phyloP scores from a whole-genome alignment of 306 rosid species.

The Trichosanthes truncata region DNA sequence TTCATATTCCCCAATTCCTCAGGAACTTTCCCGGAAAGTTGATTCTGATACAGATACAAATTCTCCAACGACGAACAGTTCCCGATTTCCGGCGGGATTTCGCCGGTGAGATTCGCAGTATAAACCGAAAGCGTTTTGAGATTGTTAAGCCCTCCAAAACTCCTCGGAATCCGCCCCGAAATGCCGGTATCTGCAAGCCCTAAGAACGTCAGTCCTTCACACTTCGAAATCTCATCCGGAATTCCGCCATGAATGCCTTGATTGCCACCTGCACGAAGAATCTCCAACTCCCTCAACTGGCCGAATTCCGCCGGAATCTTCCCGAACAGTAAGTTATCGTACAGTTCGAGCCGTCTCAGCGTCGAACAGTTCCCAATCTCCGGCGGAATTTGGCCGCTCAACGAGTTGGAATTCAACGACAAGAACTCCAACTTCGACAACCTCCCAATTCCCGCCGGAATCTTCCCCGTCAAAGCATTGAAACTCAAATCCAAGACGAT shows the following conservation, averaged over 20 bases:
- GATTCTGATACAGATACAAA: slow-evolving; percentile 76
- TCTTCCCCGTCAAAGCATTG: slow-evolving; percentile 67
- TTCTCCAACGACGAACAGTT: slow-evolving; percentile 67
- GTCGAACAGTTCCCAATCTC: slow-evolving; percentile 70
- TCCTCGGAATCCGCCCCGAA: slow-evolving; percentile 67
- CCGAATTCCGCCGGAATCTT: slow-evolving; percentile 68
- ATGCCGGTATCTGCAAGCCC: slow-evolving; percentile 84
- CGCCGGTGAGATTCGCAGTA: slow-evolving; percentile 71
- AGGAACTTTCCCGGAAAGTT: slow-evolving; percentile 70
- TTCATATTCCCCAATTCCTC: slow-evolving; percentile 50
- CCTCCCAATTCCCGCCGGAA: slow-evolving; percentile 57
- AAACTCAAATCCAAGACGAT: slow-evolving; percentile 65
- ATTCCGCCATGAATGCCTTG: slow-evolving; percentile 63
- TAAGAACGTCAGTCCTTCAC: slow-evolving; percentile 50
- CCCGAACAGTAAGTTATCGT: slow-evolving; percentile 73
- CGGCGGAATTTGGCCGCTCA: slow-evolving; percentile 52
- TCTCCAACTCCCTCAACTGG: slow-evolving; percentile 38
- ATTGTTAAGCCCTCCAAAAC: slow-evolving; percentile 59
- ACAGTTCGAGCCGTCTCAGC: slow-evolving; percentile 57
- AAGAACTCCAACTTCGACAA: slow-evolving; percentile 38
- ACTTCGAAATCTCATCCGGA: slow-evolving; percentile 69
- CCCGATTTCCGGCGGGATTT: slow-evolving; percentile 68
- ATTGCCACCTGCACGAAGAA: slow-evolving; percentile 78
- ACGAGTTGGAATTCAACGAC: slow-evolving; percentile 58
- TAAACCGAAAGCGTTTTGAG: slow-evolving; percentile 72